Evolutionary conservation across 768 basidiomycete genomes (phyloP).

Genomic region (Mycena haematopus): DNA sequence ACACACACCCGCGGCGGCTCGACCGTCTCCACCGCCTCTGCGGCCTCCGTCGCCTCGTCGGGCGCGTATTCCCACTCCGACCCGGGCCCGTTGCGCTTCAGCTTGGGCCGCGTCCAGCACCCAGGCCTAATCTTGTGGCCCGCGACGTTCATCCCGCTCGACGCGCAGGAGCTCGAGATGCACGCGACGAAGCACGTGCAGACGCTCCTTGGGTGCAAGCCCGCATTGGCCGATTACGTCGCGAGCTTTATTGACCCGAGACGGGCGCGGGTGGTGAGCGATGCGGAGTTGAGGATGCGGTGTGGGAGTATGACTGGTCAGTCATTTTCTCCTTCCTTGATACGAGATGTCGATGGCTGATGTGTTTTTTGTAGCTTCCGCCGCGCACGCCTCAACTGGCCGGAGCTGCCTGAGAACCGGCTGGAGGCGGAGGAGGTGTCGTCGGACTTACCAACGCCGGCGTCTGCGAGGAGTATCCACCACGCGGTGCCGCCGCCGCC

Average conservation of each 20-base stretch:
- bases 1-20: conserved; percentile 27
- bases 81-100: not conserved
- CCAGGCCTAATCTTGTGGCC: conserved; percentile 69
- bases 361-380: conserved; percentile 56
- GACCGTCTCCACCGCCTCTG: conserved; percentile 9
- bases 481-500: conserved; percentile 1
- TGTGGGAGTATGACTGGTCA: conserved; percentile 60
- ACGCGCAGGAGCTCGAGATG: conserved; percentile 71
- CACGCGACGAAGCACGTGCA: conserved; percentile 77
- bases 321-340: conserved; percentile 29
- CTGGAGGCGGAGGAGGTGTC: conserved; percentile 31
- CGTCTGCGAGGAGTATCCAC: conserved; percentile 19
- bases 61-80: conserved; percentile 15
- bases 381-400: conserved; percentile 74
- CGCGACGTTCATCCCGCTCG: conserved; percentile 62
- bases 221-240: conserved; percentile 61
- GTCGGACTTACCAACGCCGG: conserved; percentile 28
- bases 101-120: conserved; percentile 15
- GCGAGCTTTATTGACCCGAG: conserved; percentile 41
- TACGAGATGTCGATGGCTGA: conserved; percentile 9
- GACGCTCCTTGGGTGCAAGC: conserved; percentile 64
- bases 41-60: conserved; percentile 13
- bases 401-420: conserved; percentile 48
- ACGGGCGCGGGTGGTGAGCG: conserved; percentile 43
- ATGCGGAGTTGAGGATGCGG: conserved; percentile 47